These are phyloP conservation scores for Daldinia concentrica DNA, from an alignment of 495 filamentous ascomycete genomes.

Conservation along the genomic window DNA sequence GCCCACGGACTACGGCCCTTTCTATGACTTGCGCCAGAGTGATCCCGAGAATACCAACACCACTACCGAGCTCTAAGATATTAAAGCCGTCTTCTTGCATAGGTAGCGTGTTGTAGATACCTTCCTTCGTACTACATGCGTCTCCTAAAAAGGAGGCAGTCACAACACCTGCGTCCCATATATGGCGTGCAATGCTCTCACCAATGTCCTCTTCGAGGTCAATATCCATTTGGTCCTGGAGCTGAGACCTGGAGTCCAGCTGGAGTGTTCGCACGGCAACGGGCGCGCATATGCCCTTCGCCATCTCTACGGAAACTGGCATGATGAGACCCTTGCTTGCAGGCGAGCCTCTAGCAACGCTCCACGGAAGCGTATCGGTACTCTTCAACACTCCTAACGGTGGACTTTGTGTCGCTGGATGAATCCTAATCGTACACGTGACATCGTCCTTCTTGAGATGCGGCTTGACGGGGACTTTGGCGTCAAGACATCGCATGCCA, in stretches of 20 bases:
- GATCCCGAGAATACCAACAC: conserved; percentile 86
- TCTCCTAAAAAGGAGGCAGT: conserved; percentile 52
- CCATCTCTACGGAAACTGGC: conserved; percentile 51
- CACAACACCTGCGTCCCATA: conserved; percentile 75
- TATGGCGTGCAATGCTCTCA: conserved; percentile 92
- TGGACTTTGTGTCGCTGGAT: conserved; percentile 42
- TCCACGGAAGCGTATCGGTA: conserved; percentile 44
- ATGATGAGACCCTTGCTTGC: conserved; percentile 47
- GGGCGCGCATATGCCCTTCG: conserved; percentile 28
- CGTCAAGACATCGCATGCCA: conserved; percentile 55
- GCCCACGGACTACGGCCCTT: conserved; percentile 20
- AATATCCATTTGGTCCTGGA: conserved; percentile 41
- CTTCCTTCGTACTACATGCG: conserved; percentile 28
- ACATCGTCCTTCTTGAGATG: conserved; percentile 23
- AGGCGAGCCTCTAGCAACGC: conserved; percentile 8
- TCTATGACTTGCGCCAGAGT: conserved; percentile 69
- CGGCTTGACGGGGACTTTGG: conserved; percentile 46
- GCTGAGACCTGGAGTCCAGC: conserved; percentile 15
- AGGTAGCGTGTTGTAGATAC: conserved; percentile 14
- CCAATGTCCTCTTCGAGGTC: conserved; percentile 88
- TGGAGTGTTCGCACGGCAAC: conserved; percentile 53
- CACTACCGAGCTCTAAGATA: conserved; percentile 81
- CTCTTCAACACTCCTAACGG: conserved; percentile 45
- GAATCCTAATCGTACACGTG: conserved; percentile 50
- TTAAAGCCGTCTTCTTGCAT: conserved; percentile 52